Base-by-base conservation (phyloP, 768 basidiomycete species). In the Kwoniella sp. region DNA sequence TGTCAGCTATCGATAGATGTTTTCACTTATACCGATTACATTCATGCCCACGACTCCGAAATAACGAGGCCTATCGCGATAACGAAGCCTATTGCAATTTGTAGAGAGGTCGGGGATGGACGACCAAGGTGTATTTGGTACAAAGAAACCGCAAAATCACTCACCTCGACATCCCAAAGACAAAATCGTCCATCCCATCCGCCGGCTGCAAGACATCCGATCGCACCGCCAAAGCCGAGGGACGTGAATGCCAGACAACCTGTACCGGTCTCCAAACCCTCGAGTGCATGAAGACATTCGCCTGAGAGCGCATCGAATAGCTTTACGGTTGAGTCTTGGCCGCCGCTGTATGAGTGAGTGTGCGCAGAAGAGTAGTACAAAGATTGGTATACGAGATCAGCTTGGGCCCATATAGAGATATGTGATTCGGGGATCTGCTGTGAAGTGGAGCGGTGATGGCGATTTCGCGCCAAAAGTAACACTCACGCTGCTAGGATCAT, bases 111-210 rank as follows among this genome's bases (percentile, higher is more conserved):
- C n/a, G n/a, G n/a, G n/a, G n/a, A n/a, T n/a, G n/a, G n/a, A n/a
- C n/a, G n/a, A n/a, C n/a, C n/a, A n/a, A n/a, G n/a, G n/a, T n/a
- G n/a, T n/a, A n/a, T n/a, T 34, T 34, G 34, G 28, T 65, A 54
- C n/a, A 65, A 45, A 45, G 41, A 45, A 11, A 45, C 13, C 13
- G 34, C 7, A 34, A 26, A 50, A 17, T 9, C 17, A 73, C 77
- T 38, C 58, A 76, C 77, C 63, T 73, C 75, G 8, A 77, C 58
- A 58, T 79, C 71, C 76, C 76, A 80, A 11, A 80, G 69, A 12
- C 72, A 28, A 29, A 80, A 41, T 37, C 70, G 63, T 5, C 73
- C 74, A 60, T 76, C 64, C 70, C 76, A 77, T 25, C 74, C 72
- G 11, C 76, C 76, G n/a, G 65, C 77, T 26, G 76, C 76, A 34